phyloP scores from a whole-genome alignment of 441 rosid species.

The Geranium incanum region DNA sequence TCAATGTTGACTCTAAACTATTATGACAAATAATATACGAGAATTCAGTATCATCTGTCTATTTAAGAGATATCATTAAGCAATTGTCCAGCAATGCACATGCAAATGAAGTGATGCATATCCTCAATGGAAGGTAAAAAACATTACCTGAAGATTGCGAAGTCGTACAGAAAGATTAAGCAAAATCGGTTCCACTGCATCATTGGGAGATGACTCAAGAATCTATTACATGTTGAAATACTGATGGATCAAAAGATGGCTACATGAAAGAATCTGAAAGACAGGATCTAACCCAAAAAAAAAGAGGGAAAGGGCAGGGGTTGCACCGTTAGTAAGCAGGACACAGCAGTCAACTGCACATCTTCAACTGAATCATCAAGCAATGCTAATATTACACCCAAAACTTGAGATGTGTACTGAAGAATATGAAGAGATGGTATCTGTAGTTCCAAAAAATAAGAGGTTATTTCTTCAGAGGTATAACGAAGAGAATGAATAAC shows the following conservation, averaged over 20 bases:
- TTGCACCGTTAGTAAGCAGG: constrained; percentile 74
- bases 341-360: constrained; percentile 90
- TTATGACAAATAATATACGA: background rate
- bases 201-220: constrained; percentile 68
- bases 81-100: background rate
- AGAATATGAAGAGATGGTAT: constrained; percentile 74
- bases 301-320: constrained; percentile 14
- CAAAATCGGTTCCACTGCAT: constrained; percentile 86
- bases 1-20: no score
- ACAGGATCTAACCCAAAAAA: constrained; percentile 2
- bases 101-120: background rate
- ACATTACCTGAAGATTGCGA: constrained; percentile 77
- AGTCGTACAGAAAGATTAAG: constrained; percentile 77
- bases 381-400: constrained; percentile 80
- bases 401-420: constrained; percentile 77
- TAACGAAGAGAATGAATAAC: background rate
- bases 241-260: constrained; percentile 1
- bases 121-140: constrained; percentile 8
- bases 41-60: background rate
- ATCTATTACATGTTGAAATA: constrained; percentile 35
- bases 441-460: constrained; percentile 36
- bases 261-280: constrained; percentile 17
- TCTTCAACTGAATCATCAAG: constrained; percentile 90
- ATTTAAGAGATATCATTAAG: constrained; percentile 1
- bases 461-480: background rate